These are phyloP conservation scores for Chaetomium olivaceum DNA, from an alignment of 2,329 filamentous ascomycete species.

Conservation along the genomic window DNA sequence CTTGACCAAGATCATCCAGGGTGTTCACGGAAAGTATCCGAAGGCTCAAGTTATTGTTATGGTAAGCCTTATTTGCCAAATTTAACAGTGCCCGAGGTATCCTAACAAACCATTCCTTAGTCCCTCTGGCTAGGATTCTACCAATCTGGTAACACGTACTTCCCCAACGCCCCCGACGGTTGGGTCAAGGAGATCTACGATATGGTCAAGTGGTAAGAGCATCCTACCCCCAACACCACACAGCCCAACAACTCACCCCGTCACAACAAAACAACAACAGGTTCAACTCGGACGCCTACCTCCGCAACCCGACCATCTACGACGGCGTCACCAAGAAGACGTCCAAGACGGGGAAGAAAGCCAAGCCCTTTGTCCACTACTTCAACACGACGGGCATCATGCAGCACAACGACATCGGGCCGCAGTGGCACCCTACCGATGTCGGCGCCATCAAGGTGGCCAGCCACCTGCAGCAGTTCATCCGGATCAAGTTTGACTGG, in stretches of 20 bases:
- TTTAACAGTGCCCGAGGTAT: no score
- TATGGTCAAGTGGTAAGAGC: constrained; percentile 46
- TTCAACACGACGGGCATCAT: constrained; percentile 63
- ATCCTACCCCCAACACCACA: no score
- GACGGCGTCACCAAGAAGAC: constrained; percentile 44
- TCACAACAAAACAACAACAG: neutral
- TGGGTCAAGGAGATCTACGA: constrained; percentile 53
- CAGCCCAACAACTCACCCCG: neutral
- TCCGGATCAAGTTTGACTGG: constrained; percentile 58
- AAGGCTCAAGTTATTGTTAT: constrained; percentile 48
- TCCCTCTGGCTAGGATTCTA: constrained; percentile 58
- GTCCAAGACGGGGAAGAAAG: constrained; percentile 35
- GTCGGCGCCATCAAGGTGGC: constrained; percentile 62
- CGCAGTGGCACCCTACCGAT: constrained; percentile 61
- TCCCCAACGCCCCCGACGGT: constrained; percentile 42
- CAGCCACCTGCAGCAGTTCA: constrained; percentile 59
- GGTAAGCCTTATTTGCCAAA: constrained; percentile 34
- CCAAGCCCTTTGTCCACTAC: constrained; percentile 56
- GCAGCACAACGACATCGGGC: constrained; percentile 62
- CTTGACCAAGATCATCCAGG: constrained; percentile 48
- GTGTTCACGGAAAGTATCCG: constrained; percentile 49
- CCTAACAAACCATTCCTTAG: constrained; percentile 33
- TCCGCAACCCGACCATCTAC: constrained; percentile 43
- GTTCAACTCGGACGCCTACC: constrained; percentile 51
- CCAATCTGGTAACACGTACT: constrained; percentile 51